phyloP scores from a whole-genome alignment of 2,329 filamentous ascomycete genomes.

The Cladosporium sphaerospermum region DNA sequence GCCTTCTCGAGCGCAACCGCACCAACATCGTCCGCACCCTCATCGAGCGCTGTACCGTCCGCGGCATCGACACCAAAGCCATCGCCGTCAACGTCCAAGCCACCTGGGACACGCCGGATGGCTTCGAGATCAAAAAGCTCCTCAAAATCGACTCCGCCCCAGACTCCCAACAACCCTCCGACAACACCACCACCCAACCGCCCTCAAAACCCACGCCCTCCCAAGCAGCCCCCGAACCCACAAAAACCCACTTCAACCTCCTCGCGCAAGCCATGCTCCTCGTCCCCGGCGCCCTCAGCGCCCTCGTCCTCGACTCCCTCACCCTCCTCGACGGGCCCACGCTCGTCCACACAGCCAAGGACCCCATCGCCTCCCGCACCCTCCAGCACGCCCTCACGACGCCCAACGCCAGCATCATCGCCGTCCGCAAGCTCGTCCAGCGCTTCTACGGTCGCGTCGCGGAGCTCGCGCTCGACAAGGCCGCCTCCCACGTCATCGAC shows the following conservation, averaged over 20 bases:
- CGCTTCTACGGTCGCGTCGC: slow-evolving; percentile 57
- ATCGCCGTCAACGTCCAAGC: slow-evolving; percentile 54
- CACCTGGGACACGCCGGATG: slow-evolving; percentile 47
- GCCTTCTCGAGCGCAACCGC: slow-evolving; percentile 67
- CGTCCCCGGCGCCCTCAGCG: slow-evolving; percentile 61
- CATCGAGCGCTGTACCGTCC: slow-evolving; percentile 72
- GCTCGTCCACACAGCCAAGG: slow-evolving; percentile 58
- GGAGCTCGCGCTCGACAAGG: slow-evolving; percentile 54
- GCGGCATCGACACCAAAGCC: slow-evolving; percentile 52
- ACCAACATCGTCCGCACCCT: slow-evolving; percentile 74
- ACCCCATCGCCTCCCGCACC: slow-evolving; percentile 53
- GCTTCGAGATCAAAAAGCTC: slow-evolving; percentile 52
- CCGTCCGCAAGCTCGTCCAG: slow-evolving; percentile 57
- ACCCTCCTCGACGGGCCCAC: slow-evolving; percentile 45
- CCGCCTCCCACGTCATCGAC: slow-evolving; percentile 63
- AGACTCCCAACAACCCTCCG: slow-evolving; percentile 10
- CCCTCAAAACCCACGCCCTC: background rate
- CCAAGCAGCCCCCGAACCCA: slow-evolving; percentile 13
- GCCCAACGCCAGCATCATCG: slow-evolving; percentile 48
- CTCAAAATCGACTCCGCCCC: slow-evolving; percentile 47
- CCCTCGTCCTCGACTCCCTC: slow-evolving; percentile 61
- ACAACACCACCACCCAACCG: slow-evolving; percentile 13
- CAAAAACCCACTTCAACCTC: slow-evolving; percentile 66
- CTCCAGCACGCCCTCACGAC: slow-evolving; percentile 58
- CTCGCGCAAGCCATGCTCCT: slow-evolving; percentile 74